These are phyloP conservation scores for Aspergillus sclerotiicarbonarius DNA, from an alignment of 495 filamentous ascomycete species.

Conservation along the genomic window DNA sequence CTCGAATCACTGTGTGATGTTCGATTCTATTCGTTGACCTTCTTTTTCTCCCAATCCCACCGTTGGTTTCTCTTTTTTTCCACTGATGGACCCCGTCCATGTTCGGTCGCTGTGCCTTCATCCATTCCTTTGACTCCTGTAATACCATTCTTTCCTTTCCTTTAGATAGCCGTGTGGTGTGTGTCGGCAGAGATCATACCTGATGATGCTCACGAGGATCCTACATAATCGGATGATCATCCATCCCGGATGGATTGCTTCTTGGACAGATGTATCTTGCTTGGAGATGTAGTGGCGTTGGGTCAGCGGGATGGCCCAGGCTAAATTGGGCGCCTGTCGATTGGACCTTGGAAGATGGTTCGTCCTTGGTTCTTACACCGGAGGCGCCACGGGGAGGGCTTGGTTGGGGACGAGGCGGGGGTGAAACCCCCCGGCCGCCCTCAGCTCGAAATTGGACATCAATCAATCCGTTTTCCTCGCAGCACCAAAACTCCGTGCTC, in stretches of 20 bases:
- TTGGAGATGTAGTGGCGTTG: background rate
- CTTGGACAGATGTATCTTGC: background rate
- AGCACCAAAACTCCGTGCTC: background rate
- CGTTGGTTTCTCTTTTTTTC: slow-evolving; percentile 10
- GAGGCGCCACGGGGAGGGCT: too few species aligned
- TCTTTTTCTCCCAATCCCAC: slow-evolving; percentile 3
- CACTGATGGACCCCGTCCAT: background rate
- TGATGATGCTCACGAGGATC: slow-evolving; percentile 25
- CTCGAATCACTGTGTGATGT: slow-evolving; percentile 25
- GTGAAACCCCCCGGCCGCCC: background rate
- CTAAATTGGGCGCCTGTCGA: background rate
- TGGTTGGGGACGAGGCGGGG: background rate
- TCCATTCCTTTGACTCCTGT: too few species aligned
- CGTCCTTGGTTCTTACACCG: too few species aligned
- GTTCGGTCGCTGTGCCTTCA: too few species aligned
- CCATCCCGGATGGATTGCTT: slow-evolving; percentile 1
- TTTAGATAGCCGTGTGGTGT: slow-evolving; percentile 4
- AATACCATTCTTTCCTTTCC: slow-evolving; percentile 10
- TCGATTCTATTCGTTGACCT: slow-evolving; percentile 13
- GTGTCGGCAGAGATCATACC: slow-evolving; percentile 14
- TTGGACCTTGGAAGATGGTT: too few species aligned
- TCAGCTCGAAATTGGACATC: background rate
- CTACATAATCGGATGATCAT: slow-evolving; percentile 11
- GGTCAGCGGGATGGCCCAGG: background rate
- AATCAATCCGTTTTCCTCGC: too few species aligned